Conservation (phyloP, 1,284 basidiomycete genomes). For the Sporisorium exsertum region DNA sequence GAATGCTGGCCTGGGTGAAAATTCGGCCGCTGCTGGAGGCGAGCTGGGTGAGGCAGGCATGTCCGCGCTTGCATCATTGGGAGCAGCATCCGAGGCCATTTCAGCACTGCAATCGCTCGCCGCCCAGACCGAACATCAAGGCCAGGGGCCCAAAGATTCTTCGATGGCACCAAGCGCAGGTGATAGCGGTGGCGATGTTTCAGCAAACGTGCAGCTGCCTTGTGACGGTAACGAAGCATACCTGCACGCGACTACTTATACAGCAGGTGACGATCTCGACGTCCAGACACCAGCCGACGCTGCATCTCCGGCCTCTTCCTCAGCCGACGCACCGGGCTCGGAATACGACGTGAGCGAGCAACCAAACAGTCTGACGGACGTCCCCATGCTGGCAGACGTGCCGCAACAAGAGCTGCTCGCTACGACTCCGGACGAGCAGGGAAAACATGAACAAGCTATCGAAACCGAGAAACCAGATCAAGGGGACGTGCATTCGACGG, state of each 20-base stretch:
- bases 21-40: not conserved
- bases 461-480: not conserved
- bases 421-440: not conserved
- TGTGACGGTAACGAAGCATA: not conserved
- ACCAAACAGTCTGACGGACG: not conserved
- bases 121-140: not conserved
- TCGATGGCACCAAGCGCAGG: not conserved
- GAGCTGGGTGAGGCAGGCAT: not conserved
- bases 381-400: not conserved
- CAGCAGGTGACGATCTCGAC: not conserved
- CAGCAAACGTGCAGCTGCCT: not conserved
- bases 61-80: not conserved
- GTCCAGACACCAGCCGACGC: slow-evolving; percentile 4
- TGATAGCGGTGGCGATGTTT: not conserved
- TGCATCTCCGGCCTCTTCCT: slow-evolving; percentile 41
- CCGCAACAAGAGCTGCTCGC: not conserved
- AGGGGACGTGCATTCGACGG: not conserved
- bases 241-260: not conserved
- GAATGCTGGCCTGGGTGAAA: not conserved
- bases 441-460: not conserved
- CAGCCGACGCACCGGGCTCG: slow-evolving; percentile 37
- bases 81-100: not conserved
- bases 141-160: not conserved
- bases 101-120: not conserved
- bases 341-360: slow-evolving; percentile 28